A percentile compares a stretch with the other conserved stretches of the same genome.
phyloP scores from a whole-genome alignment of 2,329 filamentous ascomycete genomes.

The Pyrenochaeta sp. region DNA sequence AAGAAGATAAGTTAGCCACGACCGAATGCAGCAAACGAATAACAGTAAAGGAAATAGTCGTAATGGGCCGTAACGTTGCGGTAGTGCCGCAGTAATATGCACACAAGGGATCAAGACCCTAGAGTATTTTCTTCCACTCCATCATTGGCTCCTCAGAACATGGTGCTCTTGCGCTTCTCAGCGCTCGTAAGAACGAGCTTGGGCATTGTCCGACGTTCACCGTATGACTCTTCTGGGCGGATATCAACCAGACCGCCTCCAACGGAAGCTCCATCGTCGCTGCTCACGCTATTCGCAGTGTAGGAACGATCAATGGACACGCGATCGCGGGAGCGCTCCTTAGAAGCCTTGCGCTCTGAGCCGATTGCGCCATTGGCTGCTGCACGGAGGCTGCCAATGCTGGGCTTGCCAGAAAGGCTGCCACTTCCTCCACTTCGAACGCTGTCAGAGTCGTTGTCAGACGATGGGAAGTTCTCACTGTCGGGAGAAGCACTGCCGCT shows the following conservation, averaged over 20 bases:
- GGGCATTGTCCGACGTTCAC: constrained; percentile 78
- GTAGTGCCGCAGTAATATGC: constrained; percentile 46
- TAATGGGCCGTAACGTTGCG: constrained; percentile 49
- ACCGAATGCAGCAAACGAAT: constrained; percentile 37
- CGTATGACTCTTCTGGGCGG: constrained; percentile 62
- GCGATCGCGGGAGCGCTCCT: constrained; percentile 49
- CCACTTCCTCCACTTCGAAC: constrained; percentile 73
- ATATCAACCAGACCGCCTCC: constrained; percentile 65
- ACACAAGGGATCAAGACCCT: constrained; percentile 39
- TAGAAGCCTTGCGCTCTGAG: constrained; percentile 75
- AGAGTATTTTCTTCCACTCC: constrained; percentile 22
- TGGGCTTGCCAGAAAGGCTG: constrained; percentile 79
- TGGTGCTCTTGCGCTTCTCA: constrained; percentile 85
- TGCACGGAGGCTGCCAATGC: constrained; percentile 77
- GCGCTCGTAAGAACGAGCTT: constrained; percentile 87
- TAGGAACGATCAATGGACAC: constrained; percentile 53
- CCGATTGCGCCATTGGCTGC: constrained; percentile 86
- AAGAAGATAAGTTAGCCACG: constrained; percentile 28
- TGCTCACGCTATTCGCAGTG: constrained; percentile 71
- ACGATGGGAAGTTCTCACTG: constrained; percentile 80
- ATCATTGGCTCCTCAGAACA: constrained; percentile 57
- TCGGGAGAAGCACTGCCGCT: constrained; percentile 85
- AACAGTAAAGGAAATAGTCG: constrained; percentile 42
- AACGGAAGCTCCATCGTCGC: constrained; percentile 65
- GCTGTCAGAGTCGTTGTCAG: constrained; percentile 67